Evolutionary conservation across 2,329 filamentous ascomycete species (phyloP).

Genomic region (Aspergillus phoenicis): DNA sequence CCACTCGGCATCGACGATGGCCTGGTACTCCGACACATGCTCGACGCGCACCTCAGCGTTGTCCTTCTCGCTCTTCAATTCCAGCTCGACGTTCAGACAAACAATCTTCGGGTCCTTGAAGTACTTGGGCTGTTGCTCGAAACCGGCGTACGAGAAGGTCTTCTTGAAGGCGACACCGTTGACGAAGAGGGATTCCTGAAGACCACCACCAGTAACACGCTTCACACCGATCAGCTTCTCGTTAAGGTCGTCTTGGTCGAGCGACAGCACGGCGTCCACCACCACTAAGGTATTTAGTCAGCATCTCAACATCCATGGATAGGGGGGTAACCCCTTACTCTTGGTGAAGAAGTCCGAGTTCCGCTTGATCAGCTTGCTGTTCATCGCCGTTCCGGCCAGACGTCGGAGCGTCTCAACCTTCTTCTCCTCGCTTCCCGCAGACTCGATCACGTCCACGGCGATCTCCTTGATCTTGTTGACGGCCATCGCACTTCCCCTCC

Average conservation of each 20-base stretch:
- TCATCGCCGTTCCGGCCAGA: slow-evolving; percentile 95
- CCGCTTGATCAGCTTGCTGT: slow-evolving; percentile 97
- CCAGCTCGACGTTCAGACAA: slow-evolving; percentile 95
- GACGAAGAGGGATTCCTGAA: slow-evolving; percentile 95
- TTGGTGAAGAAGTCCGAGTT: slow-evolving; percentile 98
- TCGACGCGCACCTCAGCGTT: slow-evolving; percentile 98
- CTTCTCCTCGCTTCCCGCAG: slow-evolving; percentile 78
- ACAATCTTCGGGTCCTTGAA: slow-evolving; percentile 96
- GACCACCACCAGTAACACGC: slow-evolving; percentile 93
- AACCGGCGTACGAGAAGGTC: slow-evolving; percentile 98
- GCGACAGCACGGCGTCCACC: slow-evolving; percentile 89
- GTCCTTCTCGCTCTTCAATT: slow-evolving; percentile 98
- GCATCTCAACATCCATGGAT: slow-evolving; percentile 9
- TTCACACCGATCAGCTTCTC: slow-evolving; percentile 98
- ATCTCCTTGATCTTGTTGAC: slow-evolving; percentile 99
- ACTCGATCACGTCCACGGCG: slow-evolving; percentile 68
- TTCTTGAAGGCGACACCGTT: slow-evolving; percentile 99
- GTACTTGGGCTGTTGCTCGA: slow-evolving; percentile 97
- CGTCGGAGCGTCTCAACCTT: slow-evolving; percentile 85
- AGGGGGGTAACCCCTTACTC: slow-evolving; percentile 59
- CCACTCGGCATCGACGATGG: slow-evolving; percentile 98
- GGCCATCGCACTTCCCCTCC: slow-evolving; percentile 83
- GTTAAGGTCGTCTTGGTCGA: slow-evolving; percentile 96
- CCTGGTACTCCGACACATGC: slow-evolving; percentile 98
- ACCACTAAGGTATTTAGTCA: slow-evolving; percentile 68